These are phyloP conservation scores for Rubia tinctorum DNA, from an alignment of 305 asterid species.

Conservation along the genomic window DNA sequence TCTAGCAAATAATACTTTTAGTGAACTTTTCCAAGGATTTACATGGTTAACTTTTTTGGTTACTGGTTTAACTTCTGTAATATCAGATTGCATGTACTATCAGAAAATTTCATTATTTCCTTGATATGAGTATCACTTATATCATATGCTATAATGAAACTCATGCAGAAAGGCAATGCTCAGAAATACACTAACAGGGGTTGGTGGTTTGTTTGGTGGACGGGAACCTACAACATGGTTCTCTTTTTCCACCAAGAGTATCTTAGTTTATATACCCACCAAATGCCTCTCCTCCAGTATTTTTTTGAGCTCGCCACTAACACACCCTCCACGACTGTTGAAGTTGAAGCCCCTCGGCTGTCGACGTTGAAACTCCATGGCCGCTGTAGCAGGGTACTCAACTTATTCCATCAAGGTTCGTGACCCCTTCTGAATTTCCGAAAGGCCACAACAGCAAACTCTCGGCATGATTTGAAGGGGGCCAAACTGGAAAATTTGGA, in stretches of 20 bases:
- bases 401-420: too few species aligned
- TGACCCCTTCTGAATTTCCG: too few species aligned
- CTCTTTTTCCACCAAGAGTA: conserved; percentile 82
- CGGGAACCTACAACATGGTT: conserved; percentile 77
- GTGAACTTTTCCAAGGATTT: neutral
- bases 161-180: conserved; percentile 42
- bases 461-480: too few species aligned
- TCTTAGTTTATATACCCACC: conserved; percentile 64
- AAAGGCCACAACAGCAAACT: too few species aligned
- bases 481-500: too few species aligned
- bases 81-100: neutral
- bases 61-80: neutral
- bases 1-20: neutral
- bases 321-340: too few species aligned
- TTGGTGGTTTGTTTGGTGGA: conserved; percentile 95
- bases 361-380: too few species aligned
- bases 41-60: neutral
- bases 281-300: too few species aligned
- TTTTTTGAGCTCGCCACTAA: too few species aligned
- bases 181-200: conserved; percentile 50
- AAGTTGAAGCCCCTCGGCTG: too few species aligned
- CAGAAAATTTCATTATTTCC: neutral
- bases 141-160: neutral
- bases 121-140: neutral
- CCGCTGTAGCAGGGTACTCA: too few species aligned